A percentile compares a stretch with the other conserved stretches of the same genome.
phyloP scores from a whole-genome alignment of 257 asterid genomes.

The Gentiana straminea region DNA sequence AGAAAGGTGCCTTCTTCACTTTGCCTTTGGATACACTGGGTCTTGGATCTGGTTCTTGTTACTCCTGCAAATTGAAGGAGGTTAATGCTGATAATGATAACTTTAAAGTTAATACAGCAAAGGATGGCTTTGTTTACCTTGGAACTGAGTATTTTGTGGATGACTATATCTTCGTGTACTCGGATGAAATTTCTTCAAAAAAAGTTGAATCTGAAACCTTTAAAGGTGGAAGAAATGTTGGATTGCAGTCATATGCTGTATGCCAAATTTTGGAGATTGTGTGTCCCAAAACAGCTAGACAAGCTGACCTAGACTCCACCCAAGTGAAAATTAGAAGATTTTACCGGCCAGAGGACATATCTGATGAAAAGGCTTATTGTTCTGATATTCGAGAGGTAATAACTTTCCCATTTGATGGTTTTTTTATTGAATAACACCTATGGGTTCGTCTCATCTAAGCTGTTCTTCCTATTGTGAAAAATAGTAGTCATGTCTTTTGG shows the following conservation, averaged over 20 bases:
- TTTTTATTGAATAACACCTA: not conserved
- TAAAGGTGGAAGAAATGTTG: conserved; percentile 89
- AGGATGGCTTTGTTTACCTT: conserved; percentile 36
- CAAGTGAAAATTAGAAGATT: conserved; percentile 62
- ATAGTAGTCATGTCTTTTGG: no score
- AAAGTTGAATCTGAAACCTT: conserved; percentile 41
- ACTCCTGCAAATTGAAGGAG: conserved; percentile 47
- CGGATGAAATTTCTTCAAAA: conserved; percentile 46
- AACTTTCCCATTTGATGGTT: not conserved
- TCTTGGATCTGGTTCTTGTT: conserved; percentile 74
- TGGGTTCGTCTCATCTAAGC: no score
- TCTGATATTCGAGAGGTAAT: conserved; percentile 87
- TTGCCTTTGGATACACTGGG: conserved; percentile 49
- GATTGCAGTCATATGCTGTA: conserved; percentile 61
- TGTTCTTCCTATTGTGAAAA: no score
- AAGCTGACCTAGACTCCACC: conserved; percentile 31
- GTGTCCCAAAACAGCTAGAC: conserved; percentile 30
- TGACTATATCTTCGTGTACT: conserved; percentile 69
- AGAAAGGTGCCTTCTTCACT: conserved; percentile 77
- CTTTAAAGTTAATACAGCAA: conserved; percentile 38
- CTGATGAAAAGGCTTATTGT: conserved; percentile 64
- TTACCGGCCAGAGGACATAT: conserved; percentile 83
- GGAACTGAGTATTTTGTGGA: conserved; percentile 51
- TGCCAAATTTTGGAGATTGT: conserved; percentile 71
- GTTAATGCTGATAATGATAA: conserved; percentile 28